A percentile compares a stretch with the other conserved stretches of the same genome.
phyloP scores from a whole-genome alignment of 2,329 filamentous ascomycete species.

The Tolypocladium inflatum region DNA sequence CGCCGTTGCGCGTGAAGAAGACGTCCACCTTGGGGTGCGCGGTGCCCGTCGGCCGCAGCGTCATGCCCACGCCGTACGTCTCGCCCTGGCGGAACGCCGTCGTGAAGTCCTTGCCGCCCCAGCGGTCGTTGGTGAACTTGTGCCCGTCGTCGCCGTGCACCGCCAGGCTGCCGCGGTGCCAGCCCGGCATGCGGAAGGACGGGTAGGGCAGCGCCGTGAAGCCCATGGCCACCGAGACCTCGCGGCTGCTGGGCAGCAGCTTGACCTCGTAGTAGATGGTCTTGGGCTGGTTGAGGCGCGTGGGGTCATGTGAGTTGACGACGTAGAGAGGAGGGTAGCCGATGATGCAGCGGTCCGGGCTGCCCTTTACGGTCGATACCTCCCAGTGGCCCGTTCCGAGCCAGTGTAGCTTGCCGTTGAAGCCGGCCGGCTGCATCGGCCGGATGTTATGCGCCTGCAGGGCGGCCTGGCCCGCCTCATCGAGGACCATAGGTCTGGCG shows the following conservation, averaged over 20 bases:
- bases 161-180: conserved; percentile 65
- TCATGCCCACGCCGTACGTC: conserved; percentile 64
- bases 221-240: conserved; percentile 53
- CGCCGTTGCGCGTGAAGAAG: conserved; percentile 64
- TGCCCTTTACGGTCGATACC: conserved; percentile 28
- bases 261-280: conserved; percentile 67
- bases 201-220: conserved; percentile 69
- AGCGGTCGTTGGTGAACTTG: conserved; percentile 65
- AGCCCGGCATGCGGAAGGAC: conserved; percentile 67
- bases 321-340: conserved; percentile 62
- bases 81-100: conserved; percentile 53
- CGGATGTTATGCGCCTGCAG: conserved; percentile 43
- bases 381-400: conserved; percentile 43
- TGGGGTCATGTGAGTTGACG: conserved; percentile 47
- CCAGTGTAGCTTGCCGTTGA: conserved; percentile 35
- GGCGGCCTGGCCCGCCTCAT: conserved; percentile 33
- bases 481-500: conserved; percentile 39
- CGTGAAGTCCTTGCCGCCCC: conserved; percentile 63
- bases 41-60: conserved; percentile 31
- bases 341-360: conserved; percentile 54
- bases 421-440: conserved; percentile 40
- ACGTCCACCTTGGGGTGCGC: conserved; percentile 22
- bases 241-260: conserved; percentile 35
- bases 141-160: conserved; percentile 77
- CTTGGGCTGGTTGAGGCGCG: conserved; percentile 27